Evolutionary conservation across 768 basidiomycete species (phyloP), one percentile per base, ranked within the genome.

Genomic region (Suillus weaverae): DNA sequence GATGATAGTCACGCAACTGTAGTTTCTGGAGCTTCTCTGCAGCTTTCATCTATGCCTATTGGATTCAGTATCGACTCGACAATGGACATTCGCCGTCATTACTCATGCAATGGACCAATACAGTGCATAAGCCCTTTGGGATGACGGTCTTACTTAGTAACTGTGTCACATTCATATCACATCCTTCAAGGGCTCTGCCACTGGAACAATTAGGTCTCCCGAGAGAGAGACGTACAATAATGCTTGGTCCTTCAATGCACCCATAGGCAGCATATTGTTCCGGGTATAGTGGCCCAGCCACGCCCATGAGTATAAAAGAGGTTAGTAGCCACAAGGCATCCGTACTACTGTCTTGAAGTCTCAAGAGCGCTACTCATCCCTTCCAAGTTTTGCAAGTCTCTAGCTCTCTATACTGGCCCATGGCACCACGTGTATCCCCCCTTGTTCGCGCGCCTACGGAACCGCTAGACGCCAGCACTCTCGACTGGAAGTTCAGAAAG

Each of bases 141-240:
- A 22, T 56, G 43, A 43, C 4, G 14, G 36, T 26, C 55, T 38
- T 22, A 11, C 22, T 48, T 4, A n/a, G 13, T 50, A 14, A n/a
- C 35, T 11, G 10, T 20, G 33, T 35, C 35, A 55, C 11, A 22
- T 14, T 13, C 55, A 18, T 33, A 35, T n/a, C 4, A 56, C 6
- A 16, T 16, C 35, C 13, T 32, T 53, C 22, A 9, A 36, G 30
- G 50, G 16, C 14, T 9, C n/a, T 51, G 26, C 26, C 26, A 26
- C 26, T 26, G 26, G 50, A 38, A 56, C 55, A 56, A 38, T 56
- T 38, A 26, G 22, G 35, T 56, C 55, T 56, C 55, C n/a, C 54
- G 4, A 35, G 30, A 51, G 16, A 18, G 50, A 51, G 30, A 18
- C 30, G n/a, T n/a, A 36, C 55, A 56, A 56, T 56, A 38, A 38